These are phyloP conservation scores for Sodiomyces alkalinus DNA, from an alignment of 2,329 filamentous ascomycete species.

Conservation along the genomic window DNA sequence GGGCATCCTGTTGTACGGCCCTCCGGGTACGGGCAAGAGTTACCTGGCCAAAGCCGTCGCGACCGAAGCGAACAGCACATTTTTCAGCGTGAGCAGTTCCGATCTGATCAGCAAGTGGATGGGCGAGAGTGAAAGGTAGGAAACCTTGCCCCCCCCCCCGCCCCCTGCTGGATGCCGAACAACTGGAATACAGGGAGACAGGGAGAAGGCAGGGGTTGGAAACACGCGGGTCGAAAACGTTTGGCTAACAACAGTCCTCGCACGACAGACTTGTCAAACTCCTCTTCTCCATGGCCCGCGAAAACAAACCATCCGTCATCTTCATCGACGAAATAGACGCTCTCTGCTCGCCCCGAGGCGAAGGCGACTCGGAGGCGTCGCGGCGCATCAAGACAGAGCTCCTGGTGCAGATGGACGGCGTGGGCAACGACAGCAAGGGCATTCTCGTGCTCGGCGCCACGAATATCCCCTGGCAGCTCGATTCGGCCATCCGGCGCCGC, in stretches of 20 bases:
- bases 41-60: conserved; percentile 95
- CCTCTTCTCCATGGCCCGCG: conserved; percentile 92
- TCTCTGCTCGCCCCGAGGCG: conserved; percentile 77
- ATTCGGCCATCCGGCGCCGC: conserved; percentile 85
- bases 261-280: conserved; percentile 74
- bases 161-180: too few relatives aligned
- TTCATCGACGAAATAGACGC: conserved; percentile 98
- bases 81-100: conserved; percentile 96
- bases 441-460: conserved; percentile 92
- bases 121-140: conserved; percentile 93
- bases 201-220: too few relatives aligned
- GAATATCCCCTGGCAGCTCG: conserved; percentile 97
- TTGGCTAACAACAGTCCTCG: not conserved
- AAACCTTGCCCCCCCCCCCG: too few relatives aligned
- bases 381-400: conserved; percentile 97
- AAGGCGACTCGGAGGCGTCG: conserved; percentile 95
- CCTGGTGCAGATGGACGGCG: conserved; percentile 97
- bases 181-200: too few relatives aligned
- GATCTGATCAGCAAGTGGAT: conserved; percentile 99
- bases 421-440: conserved; percentile 86
- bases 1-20: conserved; percentile 89
- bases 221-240: not conserved
- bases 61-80: conserved; percentile 96
- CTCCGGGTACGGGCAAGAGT: conserved; percentile 93
- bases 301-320: conserved; percentile 96